These are phyloP conservation scores for Polytolypa hystricis DNA, from an alignment of 2,329 filamentous ascomycete genomes.

Conservation along the genomic window DNA sequence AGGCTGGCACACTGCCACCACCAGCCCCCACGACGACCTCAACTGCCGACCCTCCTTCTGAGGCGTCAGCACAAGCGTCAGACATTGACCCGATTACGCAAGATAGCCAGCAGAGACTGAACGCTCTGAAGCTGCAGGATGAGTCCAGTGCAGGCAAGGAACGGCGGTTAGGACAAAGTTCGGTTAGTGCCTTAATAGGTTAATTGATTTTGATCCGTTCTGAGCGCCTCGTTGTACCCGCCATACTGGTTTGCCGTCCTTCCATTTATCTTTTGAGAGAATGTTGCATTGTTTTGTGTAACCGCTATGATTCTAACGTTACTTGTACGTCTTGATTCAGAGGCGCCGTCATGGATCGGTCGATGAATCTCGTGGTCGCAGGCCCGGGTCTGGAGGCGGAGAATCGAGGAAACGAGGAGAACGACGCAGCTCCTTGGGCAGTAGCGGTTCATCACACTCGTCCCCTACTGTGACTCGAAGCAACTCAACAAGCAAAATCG, in stretches of 20 bases:
- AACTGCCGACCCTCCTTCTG: conserved; percentile 28
- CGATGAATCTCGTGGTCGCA: conserved; percentile 29
- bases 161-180: conserved; percentile 35
- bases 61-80: conserved; percentile 43
- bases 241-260: no score
- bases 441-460: conserved; percentile 16
- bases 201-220: conserved; percentile 16
- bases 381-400: conserved; percentile 28
- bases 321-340: conserved; percentile 34
- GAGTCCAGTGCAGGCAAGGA: conserved; percentile 44
- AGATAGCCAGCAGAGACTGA: conserved; percentile 75
- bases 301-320: conserved; percentile 38
- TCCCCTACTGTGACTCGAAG: conserved; percentile 30
- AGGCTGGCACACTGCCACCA: conserved; percentile 31
- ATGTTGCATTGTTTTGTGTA: conserved; percentile 23
- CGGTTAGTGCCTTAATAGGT: conserved; percentile 32
- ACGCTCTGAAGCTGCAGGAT: conserved; percentile 84
- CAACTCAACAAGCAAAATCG: conserved; percentile 25
- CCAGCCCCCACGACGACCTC: conserved; percentile 28
- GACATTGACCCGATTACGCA: conserved; percentile 71
- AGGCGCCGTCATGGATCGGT: conserved; percentile 34
- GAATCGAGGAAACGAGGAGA: conserved; percentile 30
- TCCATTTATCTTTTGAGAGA: conserved; percentile 32
- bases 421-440: conserved; percentile 28
- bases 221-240: not conserved